Evolutionary conservation across 768 basidiomycete species (phyloP).

Genomic region (Phaeotremella skinneri): DNA sequence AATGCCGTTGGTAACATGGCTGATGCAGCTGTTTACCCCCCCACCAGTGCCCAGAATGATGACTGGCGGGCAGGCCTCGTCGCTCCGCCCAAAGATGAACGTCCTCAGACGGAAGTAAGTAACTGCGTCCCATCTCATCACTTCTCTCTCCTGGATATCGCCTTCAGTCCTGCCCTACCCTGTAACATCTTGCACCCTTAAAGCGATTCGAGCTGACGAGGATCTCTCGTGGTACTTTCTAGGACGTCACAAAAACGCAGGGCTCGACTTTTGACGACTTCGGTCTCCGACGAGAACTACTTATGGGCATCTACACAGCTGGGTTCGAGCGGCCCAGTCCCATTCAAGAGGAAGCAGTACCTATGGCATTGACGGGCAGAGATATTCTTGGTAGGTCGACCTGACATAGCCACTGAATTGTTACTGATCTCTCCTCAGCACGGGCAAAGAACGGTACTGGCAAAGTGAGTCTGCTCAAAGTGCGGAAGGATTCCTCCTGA

Average conservation of each 20-base stretch:
- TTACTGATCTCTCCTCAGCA: slow-evolving; percentile 12
- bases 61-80: slow-evolving; percentile 75
- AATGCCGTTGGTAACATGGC: no score
- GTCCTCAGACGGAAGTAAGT: slow-evolving; percentile 83
- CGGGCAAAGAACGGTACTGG: slow-evolving; percentile 66
- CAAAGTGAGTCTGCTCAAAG: slow-evolving; percentile 33
- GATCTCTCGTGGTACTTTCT: no score
- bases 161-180: background rate
- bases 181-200: background rate
- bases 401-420: background rate
- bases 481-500: background rate
- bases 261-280: slow-evolving; percentile 96
- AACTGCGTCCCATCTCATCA: background rate
- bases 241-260: slow-evolving; percentile 88
- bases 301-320: slow-evolving; percentile 99
- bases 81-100: slow-evolving; percentile 81
- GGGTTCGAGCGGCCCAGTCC: slow-evolving; percentile 89
- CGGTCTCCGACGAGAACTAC: slow-evolving; percentile 83
- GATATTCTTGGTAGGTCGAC: slow-evolving; percentile 59
- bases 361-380: slow-evolving; percentile 85
- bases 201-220: slow-evolving; percentile 1
- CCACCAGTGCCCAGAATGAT: slow-evolving; percentile 3
- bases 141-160: background rate
- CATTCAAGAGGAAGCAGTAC: slow-evolving; percentile 98
- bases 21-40: no score